Percentiles rank a stretch among this genome's conserved stretches.
These are phyloP conservation scores for Avena atlantica DNA, from an alignment of 176 grass and related monocot species.

Conservation along the genomic window DNA sequence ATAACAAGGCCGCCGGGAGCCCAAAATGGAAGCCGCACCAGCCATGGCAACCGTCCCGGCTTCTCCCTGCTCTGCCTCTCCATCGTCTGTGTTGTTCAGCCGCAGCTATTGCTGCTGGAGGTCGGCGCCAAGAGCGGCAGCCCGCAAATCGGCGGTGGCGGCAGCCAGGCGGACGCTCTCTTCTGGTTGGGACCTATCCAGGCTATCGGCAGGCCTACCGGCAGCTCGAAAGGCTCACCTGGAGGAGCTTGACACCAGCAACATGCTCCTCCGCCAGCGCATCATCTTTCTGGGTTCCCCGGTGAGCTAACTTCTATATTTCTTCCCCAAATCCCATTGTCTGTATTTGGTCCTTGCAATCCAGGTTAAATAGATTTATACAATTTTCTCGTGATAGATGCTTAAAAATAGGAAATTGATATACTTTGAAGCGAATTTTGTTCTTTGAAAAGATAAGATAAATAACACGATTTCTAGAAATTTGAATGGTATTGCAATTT, in stretches of 20 bases:
- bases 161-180: slow-evolving; percentile 44
- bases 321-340: slow-evolving; percentile 7
- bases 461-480: not conserved
- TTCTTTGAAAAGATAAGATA: not conserved
- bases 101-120: slow-evolving; percentile 11
- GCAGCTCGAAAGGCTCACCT: slow-evolving; percentile 53
- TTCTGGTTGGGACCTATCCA: slow-evolving; percentile 55
- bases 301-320: slow-evolving; percentile 41
- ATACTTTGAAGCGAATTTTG: slow-evolving; percentile 22
- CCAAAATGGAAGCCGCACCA: slow-evolving; percentile 34
- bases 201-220: slow-evolving; percentile 30
- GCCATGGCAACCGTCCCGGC: slow-evolving; percentile 37
- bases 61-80: slow-evolving; percentile 19
- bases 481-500: slow-evolving; percentile 16
- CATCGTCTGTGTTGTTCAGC: slow-evolving; percentile 20
- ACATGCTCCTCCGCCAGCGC: slow-evolving; percentile 83
- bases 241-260: slow-evolving; percentile 75
- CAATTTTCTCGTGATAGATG: slow-evolving; percentile 17
- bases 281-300: slow-evolving; percentile 85
- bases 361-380: not conserved
- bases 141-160: slow-evolving; percentile 38
- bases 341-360: slow-evolving; percentile 12
- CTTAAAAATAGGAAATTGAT: not conserved
- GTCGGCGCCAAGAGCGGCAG: slow-evolving; percentile 24
- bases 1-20: slow-evolving; percentile 26